These are phyloP conservation scores for cucumber (Cucumis sativus) DNA, from an alignment of 306 rosid genomes.

Conservation along the genomic window DNA sequence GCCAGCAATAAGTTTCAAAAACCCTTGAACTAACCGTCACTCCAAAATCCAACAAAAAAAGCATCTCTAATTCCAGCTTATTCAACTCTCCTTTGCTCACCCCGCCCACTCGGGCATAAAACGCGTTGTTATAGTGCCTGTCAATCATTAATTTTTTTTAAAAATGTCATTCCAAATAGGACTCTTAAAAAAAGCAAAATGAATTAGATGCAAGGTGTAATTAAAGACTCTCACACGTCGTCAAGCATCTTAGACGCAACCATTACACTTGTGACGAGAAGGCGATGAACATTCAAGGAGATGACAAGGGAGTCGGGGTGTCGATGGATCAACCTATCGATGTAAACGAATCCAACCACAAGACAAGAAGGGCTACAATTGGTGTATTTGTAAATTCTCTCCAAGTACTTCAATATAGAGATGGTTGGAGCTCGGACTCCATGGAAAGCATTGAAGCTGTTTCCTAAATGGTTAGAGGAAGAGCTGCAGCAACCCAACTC, in stretches of 20 bases:
- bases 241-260: constrained; percentile 93
- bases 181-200: too few species aligned
- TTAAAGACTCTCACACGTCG: constrained; percentile 41
- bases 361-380: constrained; percentile 89
- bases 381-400: constrained; percentile 83
- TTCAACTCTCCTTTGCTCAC: constrained; percentile 71
- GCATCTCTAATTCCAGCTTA: constrained; percentile 78
- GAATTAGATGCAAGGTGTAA: too few species aligned
- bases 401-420: constrained; percentile 79
- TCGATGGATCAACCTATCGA: constrained; percentile 63
- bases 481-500: background rate
- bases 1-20: constrained; percentile 67
- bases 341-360: constrained; percentile 77
- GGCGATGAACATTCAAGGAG: constrained; percentile 73
- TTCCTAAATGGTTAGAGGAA: background rate
- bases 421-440: constrained; percentile 78
- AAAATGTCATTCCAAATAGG: too few species aligned
- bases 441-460: constrained; percentile 26
- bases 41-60: constrained; percentile 67
- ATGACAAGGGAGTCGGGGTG: constrained; percentile 72
- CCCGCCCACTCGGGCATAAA: constrained; percentile 73
- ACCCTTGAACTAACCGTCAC: constrained; percentile 55
- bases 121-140: constrained; percentile 75
- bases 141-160: background rate
- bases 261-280: constrained; percentile 67